phyloP scores from a whole-genome alignment of 345 rosid genomes.

The Gossypium stocksii region DNA sequence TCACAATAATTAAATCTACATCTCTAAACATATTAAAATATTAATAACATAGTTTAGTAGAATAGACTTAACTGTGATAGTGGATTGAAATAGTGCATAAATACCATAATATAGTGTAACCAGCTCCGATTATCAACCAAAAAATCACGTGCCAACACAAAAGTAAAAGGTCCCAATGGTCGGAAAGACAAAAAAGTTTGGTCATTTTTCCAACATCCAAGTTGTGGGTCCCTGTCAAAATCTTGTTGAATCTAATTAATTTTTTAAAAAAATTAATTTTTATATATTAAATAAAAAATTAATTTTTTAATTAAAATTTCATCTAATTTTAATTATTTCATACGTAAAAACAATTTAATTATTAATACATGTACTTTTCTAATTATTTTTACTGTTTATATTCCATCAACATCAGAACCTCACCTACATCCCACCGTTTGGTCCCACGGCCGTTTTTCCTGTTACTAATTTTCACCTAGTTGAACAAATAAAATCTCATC shows the following conservation, averaged over 20 bases:
- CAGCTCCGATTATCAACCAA: not conserved
- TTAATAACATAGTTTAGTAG: too few relatives aligned
- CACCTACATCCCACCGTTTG: not conserved
- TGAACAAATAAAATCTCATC: not conserved
- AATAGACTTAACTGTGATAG: too few relatives aligned
- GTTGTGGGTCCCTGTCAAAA: not conserved
- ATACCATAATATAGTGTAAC: not conserved
- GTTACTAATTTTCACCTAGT: not conserved
- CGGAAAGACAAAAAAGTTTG: not conserved
- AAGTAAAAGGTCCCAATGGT: not conserved
- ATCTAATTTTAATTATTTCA: too few relatives aligned
- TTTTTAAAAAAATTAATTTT: too few relatives aligned
- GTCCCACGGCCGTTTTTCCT: slow-evolving; percentile 6
- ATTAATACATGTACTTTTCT: too few relatives aligned
- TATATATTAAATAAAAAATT: too few relatives aligned
- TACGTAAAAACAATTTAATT: too few relatives aligned
- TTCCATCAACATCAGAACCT: not conserved
- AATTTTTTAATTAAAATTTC: too few relatives aligned
- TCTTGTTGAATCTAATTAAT: not conserved
- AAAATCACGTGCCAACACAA: not conserved
- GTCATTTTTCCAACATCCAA: not conserved
- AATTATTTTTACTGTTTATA: too few relatives aligned
- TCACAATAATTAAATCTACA: too few relatives aligned
- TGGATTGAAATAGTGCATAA: too few relatives aligned
- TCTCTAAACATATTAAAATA: too few relatives aligned